Conservation (phyloP, 768 basidiomycete species). For the Vishniacozyma victoriae region DNA sequence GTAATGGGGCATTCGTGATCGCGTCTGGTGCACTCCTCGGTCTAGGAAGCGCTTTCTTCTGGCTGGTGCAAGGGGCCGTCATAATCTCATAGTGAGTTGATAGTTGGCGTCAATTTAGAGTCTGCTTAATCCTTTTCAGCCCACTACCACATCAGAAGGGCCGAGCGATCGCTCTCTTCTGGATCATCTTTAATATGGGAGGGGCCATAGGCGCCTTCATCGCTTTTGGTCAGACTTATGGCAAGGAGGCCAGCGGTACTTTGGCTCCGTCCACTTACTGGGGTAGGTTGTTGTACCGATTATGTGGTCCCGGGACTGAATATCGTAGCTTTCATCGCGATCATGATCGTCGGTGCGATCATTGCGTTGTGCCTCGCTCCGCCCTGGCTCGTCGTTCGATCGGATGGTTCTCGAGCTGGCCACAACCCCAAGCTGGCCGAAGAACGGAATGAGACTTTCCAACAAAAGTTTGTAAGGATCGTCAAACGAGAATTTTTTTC, state of each 20-base stretch:
- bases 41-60: conserved; percentile 5
- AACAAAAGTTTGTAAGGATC: no score
- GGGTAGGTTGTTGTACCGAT: not conserved
- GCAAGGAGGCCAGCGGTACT: not conserved
- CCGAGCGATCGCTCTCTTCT: conserved; percentile 3
- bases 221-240: not conserved
- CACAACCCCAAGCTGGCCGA: conserved; percentile 4
- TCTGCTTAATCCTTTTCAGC: not conserved
- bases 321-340: conserved; percentile 1
- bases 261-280: not conserved
- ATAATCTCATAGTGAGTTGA: conserved; percentile 8
- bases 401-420: conserved; percentile 2
- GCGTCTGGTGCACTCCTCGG: conserved; percentile 2
- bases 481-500: no score
- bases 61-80: conserved; percentile 6
- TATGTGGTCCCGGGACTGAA: not conserved
- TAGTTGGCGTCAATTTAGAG: not conserved
- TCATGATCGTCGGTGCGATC: conserved; percentile 3
- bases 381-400: not conserved
- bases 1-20: conserved; percentile 2
- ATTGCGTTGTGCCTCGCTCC: not conserved
- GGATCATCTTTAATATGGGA: conserved; percentile 9
- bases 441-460: no score
- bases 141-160: conserved; percentile 7
- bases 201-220: conserved; percentile 5